Evolutionary conservation across 2,329 filamentous ascomycete species (phyloP).

Genomic region (Botrytis paeoniae): DNA sequence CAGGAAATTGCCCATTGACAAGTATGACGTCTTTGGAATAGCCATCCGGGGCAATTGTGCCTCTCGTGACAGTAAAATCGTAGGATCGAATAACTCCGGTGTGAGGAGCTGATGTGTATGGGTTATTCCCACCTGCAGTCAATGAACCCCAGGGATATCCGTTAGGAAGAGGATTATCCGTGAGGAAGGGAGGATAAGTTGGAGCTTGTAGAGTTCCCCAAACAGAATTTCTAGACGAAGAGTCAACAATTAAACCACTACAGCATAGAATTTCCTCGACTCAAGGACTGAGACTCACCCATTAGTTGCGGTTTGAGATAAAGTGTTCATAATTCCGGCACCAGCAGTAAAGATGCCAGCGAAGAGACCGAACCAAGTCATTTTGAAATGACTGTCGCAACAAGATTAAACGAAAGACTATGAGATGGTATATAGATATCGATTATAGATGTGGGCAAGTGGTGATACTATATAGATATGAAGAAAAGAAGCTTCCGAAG

Average conservation of each 20-base stretch:
- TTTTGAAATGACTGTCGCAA: neutral
- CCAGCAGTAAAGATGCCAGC: neutral
- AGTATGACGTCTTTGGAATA: slow-evolving; percentile 51
- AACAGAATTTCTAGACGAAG: slow-evolving; percentile 19
- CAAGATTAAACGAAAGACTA: neutral
- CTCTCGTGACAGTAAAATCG: slow-evolving; percentile 36
- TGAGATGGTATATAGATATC: neutral
- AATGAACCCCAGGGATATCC: slow-evolving; percentile 52
- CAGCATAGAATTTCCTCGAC: neutral
- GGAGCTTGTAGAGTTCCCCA: slow-evolving; percentile 37
- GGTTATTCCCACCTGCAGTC: slow-evolving; percentile 41
- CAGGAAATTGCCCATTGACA: slow-evolving; percentile 40
- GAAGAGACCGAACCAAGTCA: neutral
- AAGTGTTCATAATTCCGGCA: neutral
- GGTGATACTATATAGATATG: neutral
- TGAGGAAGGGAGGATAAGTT: slow-evolving; percentile 43
- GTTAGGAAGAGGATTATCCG: slow-evolving; percentile 48
- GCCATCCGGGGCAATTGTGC: slow-evolving; percentile 42
- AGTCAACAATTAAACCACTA: neutral
- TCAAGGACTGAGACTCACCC: neutral
- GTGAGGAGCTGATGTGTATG: slow-evolving; percentile 39
- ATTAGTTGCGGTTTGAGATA: neutral
- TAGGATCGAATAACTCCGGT: slow-evolving; percentile 42
- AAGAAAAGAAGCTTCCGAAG: neutral
- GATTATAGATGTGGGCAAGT: neutral